A percentile compares a stretch with the other conserved stretches of the same genome.
Conservation (phyloP, 805 yeast genomes). For the Brettanomyces custersianus region DNA sequence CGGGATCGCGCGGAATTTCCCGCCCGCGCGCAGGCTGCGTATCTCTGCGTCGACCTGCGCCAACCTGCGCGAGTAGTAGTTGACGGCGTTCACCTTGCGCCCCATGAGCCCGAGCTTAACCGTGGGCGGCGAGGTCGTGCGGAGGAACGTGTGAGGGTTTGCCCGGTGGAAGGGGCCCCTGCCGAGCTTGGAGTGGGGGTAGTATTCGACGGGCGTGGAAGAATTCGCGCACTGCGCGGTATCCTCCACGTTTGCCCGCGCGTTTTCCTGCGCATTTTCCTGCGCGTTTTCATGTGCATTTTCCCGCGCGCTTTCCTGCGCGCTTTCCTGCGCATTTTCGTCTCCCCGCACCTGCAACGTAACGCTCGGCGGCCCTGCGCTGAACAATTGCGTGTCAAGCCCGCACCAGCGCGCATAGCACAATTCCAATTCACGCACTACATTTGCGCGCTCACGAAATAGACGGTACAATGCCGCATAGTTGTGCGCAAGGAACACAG, state of each 20-base stretch:
- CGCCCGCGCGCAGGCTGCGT: constrained; percentile 19
- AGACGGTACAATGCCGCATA: constrained; percentile 30
- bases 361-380: background rate
- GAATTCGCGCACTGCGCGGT: too few species aligned
- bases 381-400: constrained; percentile 24
- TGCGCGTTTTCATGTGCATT: background rate
- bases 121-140: background rate
- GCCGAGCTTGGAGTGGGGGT: too few species aligned
- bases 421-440: constrained; percentile 30
- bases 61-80: constrained; percentile 26
- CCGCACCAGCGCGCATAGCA: constrained; percentile 34
- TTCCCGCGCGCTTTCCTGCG: background rate
- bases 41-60: constrained; percentile 32
- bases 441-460: constrained; percentile 25
- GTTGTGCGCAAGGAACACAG: constrained; percentile 38
- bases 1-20: constrained; percentile 32
- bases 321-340: background rate
- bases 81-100: constrained; percentile 25
- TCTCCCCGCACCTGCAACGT: background rate
- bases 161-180: background rate
- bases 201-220: too few species aligned
- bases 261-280: background rate
- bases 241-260: background rate
- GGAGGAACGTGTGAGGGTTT: background rate
- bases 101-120: constrained; percentile 16